These are phyloP conservation scores for Leccinum barrowsii DNA, from an alignment of 768 basidiomycete species.

Conservation along the genomic window DNA sequence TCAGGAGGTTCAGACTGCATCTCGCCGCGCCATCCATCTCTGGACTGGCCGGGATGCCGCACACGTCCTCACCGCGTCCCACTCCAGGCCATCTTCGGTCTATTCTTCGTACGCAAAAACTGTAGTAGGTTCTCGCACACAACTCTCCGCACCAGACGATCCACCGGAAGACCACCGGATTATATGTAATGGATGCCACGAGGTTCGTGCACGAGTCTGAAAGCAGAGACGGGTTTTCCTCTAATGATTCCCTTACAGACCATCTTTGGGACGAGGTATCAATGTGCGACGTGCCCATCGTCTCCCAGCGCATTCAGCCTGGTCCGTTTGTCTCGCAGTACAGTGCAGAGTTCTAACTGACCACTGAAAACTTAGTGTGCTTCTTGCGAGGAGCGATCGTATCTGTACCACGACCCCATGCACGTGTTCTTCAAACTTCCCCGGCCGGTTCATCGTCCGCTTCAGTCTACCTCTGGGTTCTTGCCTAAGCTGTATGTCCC, in stretches of 20 bases:
- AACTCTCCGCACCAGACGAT: slow-evolving; percentile 29
- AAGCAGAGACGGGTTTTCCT: neutral
- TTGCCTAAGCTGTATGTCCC: slow-evolving; percentile 61
- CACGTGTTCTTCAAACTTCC: slow-evolving; percentile 89
- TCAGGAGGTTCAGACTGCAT: slow-evolving; percentile 71
- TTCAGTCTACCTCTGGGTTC: slow-evolving; percentile 54
- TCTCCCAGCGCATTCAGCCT: slow-evolving; percentile 66
- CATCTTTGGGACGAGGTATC: slow-evolving; percentile 79
- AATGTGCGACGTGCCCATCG: slow-evolving; percentile 89
- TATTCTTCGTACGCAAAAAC: slow-evolving; percentile 65
- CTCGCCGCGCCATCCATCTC: slow-evolving; percentile 65
- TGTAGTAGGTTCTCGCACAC: slow-evolving; percentile 51
- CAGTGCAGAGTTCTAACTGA: neutral
- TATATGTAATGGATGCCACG: slow-evolving; percentile 57
- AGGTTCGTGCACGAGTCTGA: slow-evolving; percentile 38
- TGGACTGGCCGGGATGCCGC: slow-evolving; percentile 79
- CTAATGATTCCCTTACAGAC: slow-evolving; percentile 36
- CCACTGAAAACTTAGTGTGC: slow-evolving; percentile 53
- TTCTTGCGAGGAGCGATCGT: slow-evolving; percentile 75
- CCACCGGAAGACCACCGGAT: slow-evolving; percentile 51
- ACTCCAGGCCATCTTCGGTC: slow-evolving; percentile 55
- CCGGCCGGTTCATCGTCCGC: slow-evolving; percentile 65
- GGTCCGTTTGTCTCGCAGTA: slow-evolving; percentile 37
- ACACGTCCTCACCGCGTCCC: slow-evolving; percentile 45
- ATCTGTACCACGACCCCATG: slow-evolving; percentile 74